phyloP scores from a whole-genome alignment of 1,139 yeast genomes.

The Taphrina populina region DNA sequence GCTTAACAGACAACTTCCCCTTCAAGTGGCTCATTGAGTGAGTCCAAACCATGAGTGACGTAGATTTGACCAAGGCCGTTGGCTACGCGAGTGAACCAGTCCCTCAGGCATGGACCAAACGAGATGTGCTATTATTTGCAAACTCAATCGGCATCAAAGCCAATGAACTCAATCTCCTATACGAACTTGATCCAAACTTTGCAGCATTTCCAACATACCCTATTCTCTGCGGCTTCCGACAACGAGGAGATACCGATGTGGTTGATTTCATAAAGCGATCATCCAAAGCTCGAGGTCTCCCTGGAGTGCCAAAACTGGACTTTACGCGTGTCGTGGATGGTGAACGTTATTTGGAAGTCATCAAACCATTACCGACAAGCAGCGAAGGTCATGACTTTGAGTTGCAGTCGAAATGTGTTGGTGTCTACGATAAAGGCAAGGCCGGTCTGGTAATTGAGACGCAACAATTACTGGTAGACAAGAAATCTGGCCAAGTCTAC shows the following conservation, averaged over 20 bases:
- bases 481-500: slow-evolving; percentile 26
- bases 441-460: slow-evolving; percentile 33
- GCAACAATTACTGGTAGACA: slow-evolving; percentile 21
- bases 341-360: slow-evolving; percentile 26
- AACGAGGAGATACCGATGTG: slow-evolving; percentile 23
- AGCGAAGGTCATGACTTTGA: slow-evolving; percentile 27
- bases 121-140: slow-evolving; percentile 29
- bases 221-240: slow-evolving; percentile 27
- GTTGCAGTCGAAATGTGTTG: slow-evolving; percentile 18
- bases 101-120: slow-evolving; percentile 31
- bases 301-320: slow-evolving; percentile 32
- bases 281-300: slow-evolving; percentile 12
- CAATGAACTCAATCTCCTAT: slow-evolving; percentile 26
- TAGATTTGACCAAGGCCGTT: slow-evolving; percentile 30
- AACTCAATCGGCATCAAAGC: slow-evolving; percentile 31
- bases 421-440: slow-evolving; percentile 31
- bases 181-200: slow-evolving; percentile 26
- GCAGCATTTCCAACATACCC: slow-evolving; percentile 32
- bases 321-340: slow-evolving; percentile 29
- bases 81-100: slow-evolving; percentile 21
- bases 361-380: slow-evolving; percentile 22
- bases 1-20: too few species aligned
- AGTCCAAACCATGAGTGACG: slow-evolving; percentile 11
- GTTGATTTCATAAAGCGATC: slow-evolving; percentile 28
- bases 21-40: too few species aligned